Evolutionary conservation across 2,329 filamentous ascomycete species (phyloP).

Genomic region (Ophiostoma australiae): DNA sequence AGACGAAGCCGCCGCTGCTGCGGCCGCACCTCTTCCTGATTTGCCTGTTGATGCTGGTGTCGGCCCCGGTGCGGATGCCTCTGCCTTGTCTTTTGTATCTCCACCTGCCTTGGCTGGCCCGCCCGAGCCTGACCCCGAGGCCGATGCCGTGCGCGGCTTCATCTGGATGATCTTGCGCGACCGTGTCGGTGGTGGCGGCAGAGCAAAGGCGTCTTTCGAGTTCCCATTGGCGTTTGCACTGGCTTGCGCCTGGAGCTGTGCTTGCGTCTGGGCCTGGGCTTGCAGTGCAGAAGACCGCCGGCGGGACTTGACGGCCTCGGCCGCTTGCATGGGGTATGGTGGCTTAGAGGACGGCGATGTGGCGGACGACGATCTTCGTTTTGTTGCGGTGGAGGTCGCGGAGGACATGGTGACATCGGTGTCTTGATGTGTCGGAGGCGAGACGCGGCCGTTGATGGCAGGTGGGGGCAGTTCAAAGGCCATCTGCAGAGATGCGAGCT

Average conservation of each 20-base stretch:
- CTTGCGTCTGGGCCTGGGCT: slow-evolving; percentile 12
- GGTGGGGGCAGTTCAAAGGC: slow-evolving; percentile 74
- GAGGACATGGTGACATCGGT: slow-evolving; percentile 34
- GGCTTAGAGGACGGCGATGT: slow-evolving; percentile 17
- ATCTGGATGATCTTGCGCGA: slow-evolving; percentile 97
- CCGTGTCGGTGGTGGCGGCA: slow-evolving; percentile 87
- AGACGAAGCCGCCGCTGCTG: not conserved
- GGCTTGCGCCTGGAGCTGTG: not conserved
- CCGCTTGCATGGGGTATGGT: slow-evolving; percentile 29
- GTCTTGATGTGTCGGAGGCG: slow-evolving; percentile 21
- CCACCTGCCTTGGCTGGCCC: not conserved
- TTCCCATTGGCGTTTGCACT: slow-evolving; percentile 6
- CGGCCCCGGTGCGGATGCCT: slow-evolving; percentile 17
- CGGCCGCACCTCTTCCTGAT: slow-evolving; percentile 5
- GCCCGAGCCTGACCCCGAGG: slow-evolving; percentile 25
- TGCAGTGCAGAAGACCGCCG: slow-evolving; percentile 43
- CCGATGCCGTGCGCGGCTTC: slow-evolving; percentile 58
- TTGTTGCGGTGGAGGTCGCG: slow-evolving; percentile 23
- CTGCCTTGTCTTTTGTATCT: slow-evolving; percentile 24
- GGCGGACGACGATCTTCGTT: not conserved
- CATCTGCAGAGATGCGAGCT: slow-evolving; percentile 58
- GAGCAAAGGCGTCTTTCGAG: slow-evolving; percentile 63
- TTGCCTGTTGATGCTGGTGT: slow-evolving; percentile 23
- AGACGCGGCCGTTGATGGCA: slow-evolving; percentile 49
- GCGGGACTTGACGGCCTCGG: slow-evolving; percentile 48